Evolutionary conservation across 768 basidiomycete genomes (phyloP), one percentile per base, ranked within the genome.

Genomic region (Pisolithus orientalis): DNA sequence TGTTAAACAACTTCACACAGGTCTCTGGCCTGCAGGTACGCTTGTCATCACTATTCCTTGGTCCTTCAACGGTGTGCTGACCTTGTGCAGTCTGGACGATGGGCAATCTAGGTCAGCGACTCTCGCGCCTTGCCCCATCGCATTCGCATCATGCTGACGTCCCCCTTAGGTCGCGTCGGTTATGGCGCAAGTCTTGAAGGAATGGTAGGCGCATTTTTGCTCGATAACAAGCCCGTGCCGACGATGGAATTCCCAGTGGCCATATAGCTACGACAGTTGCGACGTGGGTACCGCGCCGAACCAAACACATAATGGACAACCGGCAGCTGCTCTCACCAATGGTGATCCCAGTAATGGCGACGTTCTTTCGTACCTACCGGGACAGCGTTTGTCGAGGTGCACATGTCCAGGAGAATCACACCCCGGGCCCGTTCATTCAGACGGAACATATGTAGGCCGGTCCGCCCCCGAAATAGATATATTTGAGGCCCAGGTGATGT

Each of bases 211-310:
- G 53, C 24, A 21, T 21, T 38, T 29, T 47, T 32, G 4, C 29
- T 34, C 28, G 27, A 13, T 11, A 46, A 49, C 49, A 43, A 57
- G 25, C 51, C 21, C 44, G 47, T 31, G 38, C 55, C 25, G 44
- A 45, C 45, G 27, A 48, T 56, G 13, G 6, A 43, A 49, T 27
- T 47, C 28, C 11, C 47, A 85, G 84, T 87, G 86, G 88, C 89
- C 88, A 0, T 90, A 90, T 68, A 83, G 83, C 2, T 90, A 90
- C 56, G 87, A 90, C 58, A 71, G 78, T 10, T 96, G 95, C 60
- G 94, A 98, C 64, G 82, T 94, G n/a, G 95, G 95, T n/a, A 94
- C 94, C 1, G 75, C 80, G 16, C 68, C 78, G 7, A 98, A 97
- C 66, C 94, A 97, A 67, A 86, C 90, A 1, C 44, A 81, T 42